Evolutionary conservation across 306 rosid genomes (phyloP).

Genomic region (Sicyos baderoa): DNA sequence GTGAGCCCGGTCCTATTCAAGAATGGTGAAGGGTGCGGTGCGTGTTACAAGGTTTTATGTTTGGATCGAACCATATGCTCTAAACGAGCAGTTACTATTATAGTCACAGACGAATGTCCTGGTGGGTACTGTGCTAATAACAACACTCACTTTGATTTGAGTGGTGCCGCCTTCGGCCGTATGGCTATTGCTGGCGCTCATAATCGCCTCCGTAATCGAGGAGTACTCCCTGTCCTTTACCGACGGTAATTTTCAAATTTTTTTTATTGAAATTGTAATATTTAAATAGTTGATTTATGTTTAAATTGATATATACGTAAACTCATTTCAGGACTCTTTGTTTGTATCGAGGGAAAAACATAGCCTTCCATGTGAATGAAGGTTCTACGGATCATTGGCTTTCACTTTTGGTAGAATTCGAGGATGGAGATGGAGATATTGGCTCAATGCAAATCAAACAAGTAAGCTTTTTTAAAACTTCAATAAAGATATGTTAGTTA

Average conservation of each 20-base stretch:
- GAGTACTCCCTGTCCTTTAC: slow-evolving; percentile 49
- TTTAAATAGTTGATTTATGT: too few species aligned
- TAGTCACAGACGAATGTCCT: slow-evolving; percentile 80
- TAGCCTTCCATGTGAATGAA: slow-evolving; percentile 79
- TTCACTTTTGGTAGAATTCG: slow-evolving; percentile 68
- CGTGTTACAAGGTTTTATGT: slow-evolving; percentile 76
- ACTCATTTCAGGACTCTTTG: slow-evolving; percentile 52
- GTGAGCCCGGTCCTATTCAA: slow-evolving; percentile 63
- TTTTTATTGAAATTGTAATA: neutral
- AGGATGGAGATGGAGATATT: slow-evolving; percentile 82
- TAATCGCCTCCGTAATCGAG: slow-evolving; percentile 57
- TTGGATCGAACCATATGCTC: slow-evolving; percentile 54
- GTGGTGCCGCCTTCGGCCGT: slow-evolving; percentile 83
- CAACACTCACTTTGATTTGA: slow-evolving; percentile 71
- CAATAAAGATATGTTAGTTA: too few species aligned
- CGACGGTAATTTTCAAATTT: slow-evolving; percentile 38
- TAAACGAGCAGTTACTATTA: slow-evolving; percentile 67
- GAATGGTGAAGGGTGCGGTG: slow-evolving; percentile 84
- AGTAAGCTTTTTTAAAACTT: slow-evolving; percentile 24
- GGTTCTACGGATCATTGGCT: slow-evolving; percentile 81
- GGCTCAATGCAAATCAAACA: slow-evolving; percentile 69
- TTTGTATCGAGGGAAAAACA: slow-evolving; percentile 49
- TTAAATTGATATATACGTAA: neutral
- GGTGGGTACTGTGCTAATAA: slow-evolving; percentile 53
- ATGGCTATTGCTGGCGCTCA: slow-evolving; percentile 63